Evolutionary conservation across 2,329 filamentous ascomycete species (phyloP), one percentile per base, ranked within the genome.

Genomic region (Aquanectria penicillioides): DNA sequence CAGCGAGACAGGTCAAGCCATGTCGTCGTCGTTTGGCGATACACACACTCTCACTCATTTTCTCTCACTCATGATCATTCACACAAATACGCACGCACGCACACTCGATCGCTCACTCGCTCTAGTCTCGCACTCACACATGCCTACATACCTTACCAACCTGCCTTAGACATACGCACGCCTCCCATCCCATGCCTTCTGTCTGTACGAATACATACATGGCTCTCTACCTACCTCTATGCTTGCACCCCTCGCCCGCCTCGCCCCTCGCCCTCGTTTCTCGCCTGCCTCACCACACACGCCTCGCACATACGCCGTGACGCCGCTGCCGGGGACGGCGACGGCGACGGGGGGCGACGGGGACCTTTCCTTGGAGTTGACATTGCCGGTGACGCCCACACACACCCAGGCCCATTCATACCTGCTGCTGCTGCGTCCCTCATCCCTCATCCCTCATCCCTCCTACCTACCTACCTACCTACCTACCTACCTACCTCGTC

Each of bases 241-340:
- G 26, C 41, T 43, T 26, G 22, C 36, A 36, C 52, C 33, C 34
- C 41, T 48, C 12, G 20, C 46, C 37, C 46, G n/a, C 20, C 31
- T 33, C 23, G 33, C 48, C 26, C 36, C 37, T 7, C 20, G 12
- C 12, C 12, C 23, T 13, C 36, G 20, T 25, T 25, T 18, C 40
- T 28, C 23, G 18, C 31, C 13, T 36, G 15, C 36, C 52, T 43
- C 52, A 43, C 49, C 18, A 41, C 53, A 37, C 52, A 48, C 47
- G 38, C 54, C 47, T 57, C 40, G 23, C 38, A 57, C 54, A 50
- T 37, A 52, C 37, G 48, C 17, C 36, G 48, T 51, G 48, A 51
- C 54, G 46, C 31, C 46, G 53, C 46, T 49, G 37, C 31, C 38
- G 37, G 48, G 48, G 41, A 37, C 17, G 22, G 41, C 26, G 41